A percentile compares a stretch with the other conserved stretches of the same genome.
Conservation (phyloP, 208 protist genomes). For the Willaertia magna region DNA sequence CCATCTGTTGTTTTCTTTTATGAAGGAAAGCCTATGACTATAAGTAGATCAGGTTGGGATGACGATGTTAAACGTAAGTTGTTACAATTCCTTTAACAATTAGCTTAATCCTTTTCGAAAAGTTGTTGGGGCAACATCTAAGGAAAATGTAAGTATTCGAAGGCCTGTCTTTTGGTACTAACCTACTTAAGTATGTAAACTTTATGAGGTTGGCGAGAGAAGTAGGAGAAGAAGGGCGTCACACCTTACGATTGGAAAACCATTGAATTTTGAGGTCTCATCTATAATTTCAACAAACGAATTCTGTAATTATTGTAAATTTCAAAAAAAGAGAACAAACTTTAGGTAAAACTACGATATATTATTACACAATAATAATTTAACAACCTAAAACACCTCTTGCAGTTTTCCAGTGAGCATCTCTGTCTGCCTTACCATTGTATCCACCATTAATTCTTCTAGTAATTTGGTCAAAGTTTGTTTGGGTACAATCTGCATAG, state of each 20-base stretch:
- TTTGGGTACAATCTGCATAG: slow-evolving; percentile 10
- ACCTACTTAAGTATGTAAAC: neutral
- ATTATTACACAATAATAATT: no score
- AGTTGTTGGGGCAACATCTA: neutral
- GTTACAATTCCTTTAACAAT: no score
- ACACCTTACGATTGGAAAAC: no score
- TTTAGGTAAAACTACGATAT: no score
- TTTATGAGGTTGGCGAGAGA: neutral
- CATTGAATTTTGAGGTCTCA: no score
- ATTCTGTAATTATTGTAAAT: no score
- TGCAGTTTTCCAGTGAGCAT: neutral
- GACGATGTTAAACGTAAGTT: neutral
- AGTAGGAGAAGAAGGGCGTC: neutral
- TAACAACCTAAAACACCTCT: neutral
- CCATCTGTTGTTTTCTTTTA: neutral
- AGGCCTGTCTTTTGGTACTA: neutral
- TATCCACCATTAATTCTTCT: slow-evolving; percentile 20
- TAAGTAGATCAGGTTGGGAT: neutral
- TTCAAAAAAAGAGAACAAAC: no score
- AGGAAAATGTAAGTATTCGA: neutral
- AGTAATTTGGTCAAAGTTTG: slow-evolving; percentile 11
- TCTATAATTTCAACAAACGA: no score
- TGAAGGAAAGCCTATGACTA: neutral
- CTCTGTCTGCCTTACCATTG: slow-evolving; percentile 23
- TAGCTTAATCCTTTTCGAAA: neutral